These are phyloP conservation scores for Avena eriantha DNA, from an alignment of 176 grass and related monocot genomes.

Conservation along the genomic window DNA sequence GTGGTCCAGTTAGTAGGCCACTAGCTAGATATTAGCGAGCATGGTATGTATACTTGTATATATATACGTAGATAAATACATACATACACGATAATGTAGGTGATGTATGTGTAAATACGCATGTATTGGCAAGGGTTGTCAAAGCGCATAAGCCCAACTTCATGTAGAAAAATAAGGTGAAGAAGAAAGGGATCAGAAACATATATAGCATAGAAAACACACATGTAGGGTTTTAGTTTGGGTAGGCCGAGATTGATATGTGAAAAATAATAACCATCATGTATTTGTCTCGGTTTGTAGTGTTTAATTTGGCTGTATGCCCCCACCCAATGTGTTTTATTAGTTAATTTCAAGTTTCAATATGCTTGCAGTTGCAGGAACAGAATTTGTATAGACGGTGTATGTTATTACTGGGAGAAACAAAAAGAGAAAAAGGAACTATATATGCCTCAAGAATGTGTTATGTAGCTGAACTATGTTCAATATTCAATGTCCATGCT, in stretches of 20 bases:
- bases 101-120: conserved; percentile 38
- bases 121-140: conserved; percentile 48
- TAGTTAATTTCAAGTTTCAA: conserved; percentile 26
- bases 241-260: conserved; percentile 53
- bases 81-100: conserved; percentile 45
- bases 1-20: conserved; percentile 37
- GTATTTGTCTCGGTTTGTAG: conserved; percentile 62
- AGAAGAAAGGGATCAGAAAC: neutral
- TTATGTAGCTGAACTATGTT: neutral
- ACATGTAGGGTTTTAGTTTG: conserved; percentile 47
- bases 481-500: too few species aligned
- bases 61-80: conserved; percentile 18
- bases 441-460: neutral
- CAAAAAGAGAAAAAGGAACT: neutral
- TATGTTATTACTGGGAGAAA: conserved; percentile 30
- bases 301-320: conserved; percentile 23
- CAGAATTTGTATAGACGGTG: conserved; percentile 41
- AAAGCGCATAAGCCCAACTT: neutral
- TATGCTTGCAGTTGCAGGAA: conserved; percentile 21
- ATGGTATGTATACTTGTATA: conserved; percentile 42
- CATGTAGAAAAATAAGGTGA: conserved; percentile 45
- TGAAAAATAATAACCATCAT: conserved; percentile 46
- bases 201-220: conserved; percentile 28
- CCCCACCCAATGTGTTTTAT: conserved; percentile 58
- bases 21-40: conserved; percentile 47